Evolutionary conservation across 2,329 filamentous ascomycete species (phyloP), one percentile per base, ranked within the genome.

Genomic region (Penicillium sp.): DNA sequence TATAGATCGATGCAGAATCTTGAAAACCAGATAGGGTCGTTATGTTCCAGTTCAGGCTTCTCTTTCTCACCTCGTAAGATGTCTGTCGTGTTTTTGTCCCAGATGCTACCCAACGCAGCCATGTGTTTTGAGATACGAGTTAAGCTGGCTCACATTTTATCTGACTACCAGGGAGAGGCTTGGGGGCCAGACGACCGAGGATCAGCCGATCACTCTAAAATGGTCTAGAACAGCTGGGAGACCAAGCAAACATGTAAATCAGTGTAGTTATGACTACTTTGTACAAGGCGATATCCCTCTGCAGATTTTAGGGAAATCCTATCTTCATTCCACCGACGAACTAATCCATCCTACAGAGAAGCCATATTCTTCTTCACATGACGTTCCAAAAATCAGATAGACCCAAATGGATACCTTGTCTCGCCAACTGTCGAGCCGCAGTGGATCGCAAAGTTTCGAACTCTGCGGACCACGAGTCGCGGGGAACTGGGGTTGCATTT

Each of bases 391-490:
- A 49, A 58, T 58, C 37, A 46, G 40, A 46, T 24, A 46, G 51
- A 56, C 16, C 49, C n/a, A 49, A 36, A 22, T 22, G 22, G 22
- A 22, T 4, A 22, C 14, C 19, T 16, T 40, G 61, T 66, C 58
- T 52, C 60, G n/a, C 6, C 46, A 3, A 33, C 5, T 11, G 31
- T 35, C 64, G 61, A 61, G 59, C 61, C 55, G 59, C 60, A 54
- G 57, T 59, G 43, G 44, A 56, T 54, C 43, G 44, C 35, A 51
- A 24, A 35, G 19, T 63, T 60, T 40, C 24, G 33, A 67, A 62
- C 44, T 50, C 18, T 53, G 37, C 60, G 56, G 53, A 51, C 56
- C 62, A 63, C 61, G 56, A 35, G 46, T 49, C 46, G 59, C 53
- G 58, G 56, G 46, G 46, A 49, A 49, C 46, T 35, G 31, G 46